Base-by-base conservation (phyloP, 441 rosid species). In the Theobroma grandiflorum region DNA sequence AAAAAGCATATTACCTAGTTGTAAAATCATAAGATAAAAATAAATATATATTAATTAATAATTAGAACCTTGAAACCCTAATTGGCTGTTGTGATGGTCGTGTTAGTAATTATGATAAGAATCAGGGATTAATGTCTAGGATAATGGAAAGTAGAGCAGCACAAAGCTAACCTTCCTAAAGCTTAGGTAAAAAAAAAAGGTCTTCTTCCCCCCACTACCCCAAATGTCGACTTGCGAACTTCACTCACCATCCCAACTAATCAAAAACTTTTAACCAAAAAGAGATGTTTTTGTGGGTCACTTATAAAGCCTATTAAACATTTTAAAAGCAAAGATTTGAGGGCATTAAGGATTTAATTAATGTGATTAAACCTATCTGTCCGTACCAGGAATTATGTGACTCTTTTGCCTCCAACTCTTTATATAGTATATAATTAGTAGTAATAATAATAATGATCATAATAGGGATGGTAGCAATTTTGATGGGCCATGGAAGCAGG, bases 151-250 rank as follows among this genome's bases (percentile, higher is more conserved):
- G 49, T 64, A 50, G 43, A 16, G 65, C 57, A 45, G 8, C 37
- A 11, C 45, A 42, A 20, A 67, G 20, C 8, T 38, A 18, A 38
- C 14, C 14, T n/a, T 4, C 33, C 49, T 22, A 26, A 47, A 57
- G 42, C 4, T 15, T 50, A 8, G 8, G 7, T 53, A 64, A 64
- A 72, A 73, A 69, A 52, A 4, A 8, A 40, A 42, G 20, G 55
- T 3, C 2, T 2, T 7, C 59, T 6, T 26, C 14, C 16, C n/a
- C 43, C 69, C 85, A 49, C 69, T 76, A 79, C 77, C 8, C 83
- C 87, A 86, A 86, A 82, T 82, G 87, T 82, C 82, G 37, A 80
- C 83, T 79, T 82, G 71, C 70, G 85, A 89, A 87, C 82, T 61
- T 10, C 65, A 11, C 38, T 75, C 64, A 45, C 52, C 47, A n/a